Evolutionary conservation across 192 early-diverging fungal species (phyloP), one percentile per base, ranked within the genome.

Genomic region (Diversispora eburnea): DNA sequence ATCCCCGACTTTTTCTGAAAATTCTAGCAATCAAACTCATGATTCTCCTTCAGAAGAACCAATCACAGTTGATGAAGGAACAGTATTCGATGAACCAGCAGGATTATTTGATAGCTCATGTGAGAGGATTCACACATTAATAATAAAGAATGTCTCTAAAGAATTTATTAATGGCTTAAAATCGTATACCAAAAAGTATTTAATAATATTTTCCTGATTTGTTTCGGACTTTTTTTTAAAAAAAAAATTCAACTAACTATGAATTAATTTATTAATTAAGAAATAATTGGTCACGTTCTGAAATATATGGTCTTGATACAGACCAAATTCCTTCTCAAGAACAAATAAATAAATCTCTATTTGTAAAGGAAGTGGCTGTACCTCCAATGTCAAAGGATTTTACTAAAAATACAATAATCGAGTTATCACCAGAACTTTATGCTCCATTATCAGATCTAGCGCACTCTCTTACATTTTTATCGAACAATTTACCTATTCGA

Each of bases 401-500:
- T 42, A 45, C 10, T 20, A 8, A 59, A 17, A 45, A 58, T 47
- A 5, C 5, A 72, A 51, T 17, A 66, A 79, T 63, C 52, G 86
- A 86, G 65, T 68, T 88, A 5, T 84, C 86, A 3, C 70, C 82
- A 22, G 83, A 84, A 33, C 74, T 88, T 4, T 88, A 86, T 61
- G 60, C 72, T 8, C 82, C 86, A 4, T 63, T 88, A 4, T 77
- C 82, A 0, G 51, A 82, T 13, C 77, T 88, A 17, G 73, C 79
- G 7, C 73, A 72, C 33, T 72, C 80, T 5, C 66, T 80, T n/a
- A 75, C 75, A 12, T 84, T 82, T 51, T 52, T 88, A 5, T 68
- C 79, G 0, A 58, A 63, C 8, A 67, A 71, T 5, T 62, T 85
- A 1, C 83, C 84, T 1, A 55, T 74, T 13, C 60, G 70, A 39